Evolutionary conservation across 2,329 filamentous ascomycete species (phyloP).

Genomic region (Venturia nashicola): DNA sequence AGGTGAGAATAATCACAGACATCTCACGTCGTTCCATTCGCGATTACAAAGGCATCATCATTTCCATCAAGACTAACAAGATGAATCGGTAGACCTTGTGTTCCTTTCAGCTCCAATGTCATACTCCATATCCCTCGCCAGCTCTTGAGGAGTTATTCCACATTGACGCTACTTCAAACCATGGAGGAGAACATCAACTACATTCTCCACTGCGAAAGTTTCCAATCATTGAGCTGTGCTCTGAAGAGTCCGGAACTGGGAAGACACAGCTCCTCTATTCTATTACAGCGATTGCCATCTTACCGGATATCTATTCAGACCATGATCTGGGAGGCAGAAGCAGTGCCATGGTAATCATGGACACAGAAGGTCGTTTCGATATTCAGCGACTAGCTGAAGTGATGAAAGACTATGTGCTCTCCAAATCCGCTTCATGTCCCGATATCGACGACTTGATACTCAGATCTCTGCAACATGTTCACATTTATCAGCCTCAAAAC

Average conservation of each 20-base stretch:
- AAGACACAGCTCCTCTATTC: slow-evolving; percentile 49
- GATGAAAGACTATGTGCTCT: slow-evolving; percentile 19
- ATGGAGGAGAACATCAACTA: neutral
- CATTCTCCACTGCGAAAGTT: neutral
- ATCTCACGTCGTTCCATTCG: neutral
- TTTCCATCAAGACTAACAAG: neutral
- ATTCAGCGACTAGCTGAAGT: slow-evolving; percentile 32
- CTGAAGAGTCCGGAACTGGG: slow-evolving; percentile 37
- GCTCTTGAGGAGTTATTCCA: slow-evolving; percentile 4
- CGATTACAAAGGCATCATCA: neutral
- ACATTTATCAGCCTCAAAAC: slow-evolving; percentile 44
- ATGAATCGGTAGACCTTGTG: neutral
- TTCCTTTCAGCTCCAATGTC: neutral
- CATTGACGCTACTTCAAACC: neutral
- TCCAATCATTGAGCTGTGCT: slow-evolving; percentile 38
- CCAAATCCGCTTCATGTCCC: neutral
- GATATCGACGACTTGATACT: slow-evolving; percentile 18
- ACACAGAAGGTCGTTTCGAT: slow-evolving; percentile 43
- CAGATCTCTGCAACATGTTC: slow-evolving; percentile 40
- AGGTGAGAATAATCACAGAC: slow-evolving; percentile 28
- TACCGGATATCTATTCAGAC: slow-evolving; percentile 28
- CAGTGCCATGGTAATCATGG: slow-evolving; percentile 41
- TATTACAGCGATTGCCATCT: slow-evolving; percentile 36
- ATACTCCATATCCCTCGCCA: neutral
- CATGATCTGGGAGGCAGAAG: slow-evolving; percentile 31